A percentile compares a stretch with the other conserved stretches of the same genome.
Evolutionary conservation across 768 basidiomycete genomes (phyloP).

Genomic region (Kwoniella europaea): DNA sequence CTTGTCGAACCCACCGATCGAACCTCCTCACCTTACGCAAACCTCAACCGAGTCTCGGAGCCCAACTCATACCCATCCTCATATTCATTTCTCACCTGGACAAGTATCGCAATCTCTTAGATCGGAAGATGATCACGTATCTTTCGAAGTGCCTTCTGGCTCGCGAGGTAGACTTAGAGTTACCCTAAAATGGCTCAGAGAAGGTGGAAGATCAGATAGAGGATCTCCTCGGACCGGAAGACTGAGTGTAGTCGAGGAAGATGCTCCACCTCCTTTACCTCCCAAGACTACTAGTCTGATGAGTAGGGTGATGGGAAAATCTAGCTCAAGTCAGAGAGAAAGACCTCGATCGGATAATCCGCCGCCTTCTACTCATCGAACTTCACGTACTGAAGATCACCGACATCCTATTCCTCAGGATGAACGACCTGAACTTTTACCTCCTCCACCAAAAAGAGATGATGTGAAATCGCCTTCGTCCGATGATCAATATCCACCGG

Average conservation of each 20-base stretch:
- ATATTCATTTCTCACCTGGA: slow-evolving; percentile 17
- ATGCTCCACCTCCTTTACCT: slow-evolving; percentile 15
- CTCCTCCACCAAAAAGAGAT: slow-evolving; percentile 7
- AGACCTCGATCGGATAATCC: neutral
- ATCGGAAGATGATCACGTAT: slow-evolving; percentile 25
- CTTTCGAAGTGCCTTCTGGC: slow-evolving; percentile 28
- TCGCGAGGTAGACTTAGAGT: slow-evolving; percentile 23
- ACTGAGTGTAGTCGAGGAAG: slow-evolving; percentile 2
- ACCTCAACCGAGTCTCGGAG: neutral
- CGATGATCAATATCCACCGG: neutral
- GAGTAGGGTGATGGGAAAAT: slow-evolving; percentile 1
- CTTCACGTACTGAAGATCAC: neutral
- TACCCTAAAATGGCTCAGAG: slow-evolving; percentile 18
- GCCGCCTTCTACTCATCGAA: neutral
- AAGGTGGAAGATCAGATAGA: slow-evolving; percentile 14
- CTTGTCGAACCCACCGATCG: neutral
- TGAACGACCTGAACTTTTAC: slow-evolving; percentile 4
- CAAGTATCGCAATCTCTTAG: slow-evolving; percentile 7
- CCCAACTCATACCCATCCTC: slow-evolving; percentile 3
- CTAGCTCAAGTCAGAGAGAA: neutral
- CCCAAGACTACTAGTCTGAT: slow-evolving; percentile 18
- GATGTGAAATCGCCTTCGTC: slow-evolving; percentile 7
- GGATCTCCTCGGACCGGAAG: neutral
- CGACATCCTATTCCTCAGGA: slow-evolving; percentile 7
- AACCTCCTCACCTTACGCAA: neutral